Base-by-base conservation (phyloP, 148 eudicot genomes). In the Cornus florida region DNA sequence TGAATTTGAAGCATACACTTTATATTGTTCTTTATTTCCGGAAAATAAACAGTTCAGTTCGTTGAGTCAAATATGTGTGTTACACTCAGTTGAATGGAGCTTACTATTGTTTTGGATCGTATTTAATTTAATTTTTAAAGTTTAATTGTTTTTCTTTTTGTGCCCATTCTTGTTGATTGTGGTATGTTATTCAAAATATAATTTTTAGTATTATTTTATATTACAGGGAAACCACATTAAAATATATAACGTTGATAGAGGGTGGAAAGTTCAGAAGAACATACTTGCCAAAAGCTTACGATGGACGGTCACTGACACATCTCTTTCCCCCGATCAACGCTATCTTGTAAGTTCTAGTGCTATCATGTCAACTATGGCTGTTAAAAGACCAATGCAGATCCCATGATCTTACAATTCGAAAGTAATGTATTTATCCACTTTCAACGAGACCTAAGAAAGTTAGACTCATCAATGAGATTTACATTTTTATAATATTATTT, bases 301-400 rank as follows among this genome's bases (percentile, higher is more conserved):
- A 65, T 95, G 98, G 97, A 95, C 98, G 24, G 82, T 95, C 65
- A 95, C 98, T 35, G 98, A 95, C 80, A 87, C 97, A 39, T 91
- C 94, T 75, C 89, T 95, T 79, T 95, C 98, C 22, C 98, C 97
- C 24, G 93, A 95, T 90, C 89, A 87, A 83, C 87, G 86, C 16
- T 77, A 80, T 71, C 93, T 95, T 71, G 98, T 95, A 73, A 89
- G 93, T 84, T 76, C n/a, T 56, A 19, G 10, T 28, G 23, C 66
- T 20, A 62, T 56, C 17, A 6, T 19, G 22, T 50, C 0, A 24
- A 24, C 23, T 53, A 6, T 35, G 38, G 38, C 5, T 35, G 38
- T 43, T 43, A 6, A 43, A 43, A 43, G 48, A 9, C 48, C 8
- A 7, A 43, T 43, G 48, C 10, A 43, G 48, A 43, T 43, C 48